Evolutionary conservation across 1,139 yeast genomes (phyloP).

Genomic region (Sugiyamaella paludigena): DNA sequence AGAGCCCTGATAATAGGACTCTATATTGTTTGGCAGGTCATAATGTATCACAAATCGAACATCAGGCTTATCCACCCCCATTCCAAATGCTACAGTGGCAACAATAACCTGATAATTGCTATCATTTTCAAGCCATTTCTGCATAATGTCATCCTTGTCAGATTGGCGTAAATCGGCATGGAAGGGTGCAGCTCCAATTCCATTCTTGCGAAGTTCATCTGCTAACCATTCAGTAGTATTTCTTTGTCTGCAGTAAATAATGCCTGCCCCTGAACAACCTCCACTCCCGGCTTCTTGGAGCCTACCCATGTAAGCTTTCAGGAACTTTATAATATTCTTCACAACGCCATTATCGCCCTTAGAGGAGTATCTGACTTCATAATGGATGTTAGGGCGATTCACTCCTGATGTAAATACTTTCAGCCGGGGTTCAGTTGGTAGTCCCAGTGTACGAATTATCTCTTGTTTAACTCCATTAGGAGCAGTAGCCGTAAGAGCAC

Average conservation of each 20-base stretch:
- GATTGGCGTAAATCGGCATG: conserved; percentile 71
- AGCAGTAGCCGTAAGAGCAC: conserved; percentile 90
- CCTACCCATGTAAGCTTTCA: conserved; percentile 41
- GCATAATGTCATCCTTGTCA: conserved; percentile 61
- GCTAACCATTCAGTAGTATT: conserved; percentile 77
- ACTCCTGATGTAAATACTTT: conserved; percentile 40
- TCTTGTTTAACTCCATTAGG: conserved; percentile 26
- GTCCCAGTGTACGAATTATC: conserved; percentile 25
- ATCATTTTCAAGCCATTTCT: conserved; percentile 54
- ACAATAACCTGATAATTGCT: conserved; percentile 33
- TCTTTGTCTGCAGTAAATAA: conserved; percentile 83
- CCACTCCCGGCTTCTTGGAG: neutral
- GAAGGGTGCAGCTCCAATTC: conserved; percentile 66
- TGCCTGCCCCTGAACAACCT: conserved; percentile 45
- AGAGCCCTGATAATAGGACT: conserved; percentile 90
- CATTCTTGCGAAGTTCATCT: conserved; percentile 50
- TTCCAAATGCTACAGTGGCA: conserved; percentile 93
- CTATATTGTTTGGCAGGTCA: conserved; percentile 79
- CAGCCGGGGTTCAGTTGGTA: conserved; percentile 19
- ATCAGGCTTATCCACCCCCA: conserved; percentile 95
- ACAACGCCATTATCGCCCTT: conserved; percentile 49
- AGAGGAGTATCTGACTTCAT: conserved; percentile 55
- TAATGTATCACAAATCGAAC: conserved; percentile 84
- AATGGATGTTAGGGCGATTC: conserved; percentile 74
- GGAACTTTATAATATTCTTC: conserved; percentile 52